A percentile compares a stretch with the other conserved stretches of the same genome.
These are phyloP conservation scores for Trichoderma koningiopsis DNA, from an alignment of 2,329 filamentous ascomycete species.

Conservation along the genomic window DNA sequence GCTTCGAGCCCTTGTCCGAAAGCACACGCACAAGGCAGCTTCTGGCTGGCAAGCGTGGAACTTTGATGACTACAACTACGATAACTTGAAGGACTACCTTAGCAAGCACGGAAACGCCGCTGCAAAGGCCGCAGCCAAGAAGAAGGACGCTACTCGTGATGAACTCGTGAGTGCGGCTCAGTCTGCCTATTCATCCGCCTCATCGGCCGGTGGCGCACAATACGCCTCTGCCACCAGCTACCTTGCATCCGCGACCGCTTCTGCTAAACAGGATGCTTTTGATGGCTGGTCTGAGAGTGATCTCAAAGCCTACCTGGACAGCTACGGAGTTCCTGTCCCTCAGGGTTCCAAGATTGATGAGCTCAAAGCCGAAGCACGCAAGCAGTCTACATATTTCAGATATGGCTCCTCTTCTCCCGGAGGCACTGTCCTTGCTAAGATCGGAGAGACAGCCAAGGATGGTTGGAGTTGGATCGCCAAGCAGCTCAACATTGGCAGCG, in stretches of 20 bases:
- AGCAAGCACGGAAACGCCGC: slow-evolving; percentile 54
- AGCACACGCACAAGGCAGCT: slow-evolving; percentile 70
- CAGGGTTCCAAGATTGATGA: slow-evolving; percentile 71
- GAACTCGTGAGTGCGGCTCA: slow-evolving; percentile 69
- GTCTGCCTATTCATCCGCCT: slow-evolving; percentile 61
- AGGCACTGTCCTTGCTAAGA: slow-evolving; percentile 66
- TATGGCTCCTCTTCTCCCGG: slow-evolving; percentile 71
- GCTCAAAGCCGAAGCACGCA: slow-evolving; percentile 69
- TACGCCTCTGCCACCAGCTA: slow-evolving; percentile 73
- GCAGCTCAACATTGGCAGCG: slow-evolving; percentile 52
- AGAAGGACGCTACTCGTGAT: slow-evolving; percentile 68
- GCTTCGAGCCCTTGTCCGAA: slow-evolving; percentile 72
- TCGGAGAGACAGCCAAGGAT: slow-evolving; percentile 52
- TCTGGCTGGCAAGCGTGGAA: slow-evolving; percentile 73
- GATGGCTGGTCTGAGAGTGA: slow-evolving; percentile 74
- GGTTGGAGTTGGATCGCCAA: slow-evolving; percentile 55
- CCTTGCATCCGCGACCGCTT: slow-evolving; percentile 64
- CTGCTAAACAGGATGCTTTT: slow-evolving; percentile 67
- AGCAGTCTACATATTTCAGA: slow-evolving; percentile 74
- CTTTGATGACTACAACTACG: slow-evolving; percentile 74
- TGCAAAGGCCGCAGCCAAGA: slow-evolving; percentile 62
- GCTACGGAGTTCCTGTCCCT: slow-evolving; percentile 69
- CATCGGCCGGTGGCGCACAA: slow-evolving; percentile 56
- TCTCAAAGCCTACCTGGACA: slow-evolving; percentile 77
- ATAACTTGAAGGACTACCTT: slow-evolving; percentile 67